phyloP scores from a whole-genome alignment of 495 filamentous ascomycete species.

The Oleoguttula mirabilis region DNA sequence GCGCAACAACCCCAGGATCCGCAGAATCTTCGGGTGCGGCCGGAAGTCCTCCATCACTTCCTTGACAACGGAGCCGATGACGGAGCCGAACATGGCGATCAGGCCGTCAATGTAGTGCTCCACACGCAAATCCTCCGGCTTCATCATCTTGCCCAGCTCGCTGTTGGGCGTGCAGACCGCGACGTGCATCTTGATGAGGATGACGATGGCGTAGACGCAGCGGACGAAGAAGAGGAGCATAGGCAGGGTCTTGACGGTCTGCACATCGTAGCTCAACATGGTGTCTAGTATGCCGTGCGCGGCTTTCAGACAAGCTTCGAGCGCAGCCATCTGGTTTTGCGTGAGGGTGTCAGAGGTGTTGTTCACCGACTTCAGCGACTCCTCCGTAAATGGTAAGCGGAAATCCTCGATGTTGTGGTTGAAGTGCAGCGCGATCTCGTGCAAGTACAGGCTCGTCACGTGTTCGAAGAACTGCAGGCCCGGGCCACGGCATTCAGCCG shows the following conservation, averaged over 20 bases:
- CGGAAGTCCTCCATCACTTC: slow-evolving; percentile 55
- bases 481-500: slow-evolving; percentile 35
- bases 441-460: slow-evolving; percentile 65
- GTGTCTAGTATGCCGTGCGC: slow-evolving; percentile 65
- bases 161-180: slow-evolving; percentile 55
- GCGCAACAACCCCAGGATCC: slow-evolving; percentile 61
- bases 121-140: slow-evolving; percentile 59
- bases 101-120: slow-evolving; percentile 61
- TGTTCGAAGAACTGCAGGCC: slow-evolving; percentile 48
- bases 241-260: slow-evolving; percentile 55
- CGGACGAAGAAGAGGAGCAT: slow-evolving; percentile 69
- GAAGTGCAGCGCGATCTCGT: slow-evolving; percentile 72
- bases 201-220: slow-evolving; percentile 69
- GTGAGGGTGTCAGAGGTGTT: slow-evolving; percentile 36
- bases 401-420: slow-evolving; percentile 56
- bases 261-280: slow-evolving; percentile 49
- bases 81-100: slow-evolving; percentile 51
- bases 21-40: slow-evolving; percentile 62
- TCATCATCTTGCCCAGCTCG: slow-evolving; percentile 65
- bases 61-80: slow-evolving; percentile 48
- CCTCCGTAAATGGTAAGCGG: slow-evolving; percentile 38
- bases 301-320: slow-evolving; percentile 57
- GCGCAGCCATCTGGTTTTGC: slow-evolving; percentile 45
- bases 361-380: slow-evolving; percentile 33
- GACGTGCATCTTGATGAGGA: slow-evolving; percentile 79